Percentiles rank a stretch among this genome's conserved stretches.
Evolutionary conservation across 495 filamentous ascomycete species (phyloP).

Genomic region (Aspergillus wentii): DNA sequence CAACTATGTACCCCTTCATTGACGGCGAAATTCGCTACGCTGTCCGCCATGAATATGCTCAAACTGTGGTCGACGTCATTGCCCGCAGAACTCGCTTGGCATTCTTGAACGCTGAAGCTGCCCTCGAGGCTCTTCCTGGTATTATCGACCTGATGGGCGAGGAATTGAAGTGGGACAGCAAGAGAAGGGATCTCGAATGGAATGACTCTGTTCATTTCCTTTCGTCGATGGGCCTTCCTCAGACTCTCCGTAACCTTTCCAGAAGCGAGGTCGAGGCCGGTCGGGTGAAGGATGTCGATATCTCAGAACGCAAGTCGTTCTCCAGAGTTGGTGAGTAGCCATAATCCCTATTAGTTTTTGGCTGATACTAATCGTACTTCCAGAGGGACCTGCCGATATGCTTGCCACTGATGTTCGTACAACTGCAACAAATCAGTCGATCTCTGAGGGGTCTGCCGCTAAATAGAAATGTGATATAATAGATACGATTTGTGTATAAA

Average conservation of each 20-base stretch:
- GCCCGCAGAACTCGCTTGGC: conserved; percentile 83
- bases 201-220: conserved; percentile 73
- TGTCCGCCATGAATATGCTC: conserved; percentile 85
- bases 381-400: conserved; percentile 56
- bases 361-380: conserved; percentile 18
- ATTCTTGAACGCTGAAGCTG: conserved; percentile 93
- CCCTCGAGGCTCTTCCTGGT: conserved; percentile 79
- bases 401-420: conserved; percentile 40
- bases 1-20: conserved; percentile 85
- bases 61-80: conserved; percentile 88
- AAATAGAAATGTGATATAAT: too few relatives aligned
- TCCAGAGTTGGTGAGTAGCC: conserved; percentile 61
- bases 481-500: too few relatives aligned
- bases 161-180: conserved; percentile 77
- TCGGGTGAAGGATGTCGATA: conserved; percentile 63
- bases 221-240: conserved; percentile 81
- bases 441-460: too few relatives aligned
- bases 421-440: conserved; percentile 1
- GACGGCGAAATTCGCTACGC: conserved; percentile 94
- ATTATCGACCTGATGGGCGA: conserved; percentile 92
- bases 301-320: conserved; percentile 66
- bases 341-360: neutral
- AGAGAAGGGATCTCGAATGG: conserved; percentile 80
- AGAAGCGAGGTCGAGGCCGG: conserved; percentile 76
- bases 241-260: conserved; percentile 64